phyloP scores from a whole-genome alignment of 495 filamentous ascomycete species.

The Lophiostoma macrostomum region DNA sequence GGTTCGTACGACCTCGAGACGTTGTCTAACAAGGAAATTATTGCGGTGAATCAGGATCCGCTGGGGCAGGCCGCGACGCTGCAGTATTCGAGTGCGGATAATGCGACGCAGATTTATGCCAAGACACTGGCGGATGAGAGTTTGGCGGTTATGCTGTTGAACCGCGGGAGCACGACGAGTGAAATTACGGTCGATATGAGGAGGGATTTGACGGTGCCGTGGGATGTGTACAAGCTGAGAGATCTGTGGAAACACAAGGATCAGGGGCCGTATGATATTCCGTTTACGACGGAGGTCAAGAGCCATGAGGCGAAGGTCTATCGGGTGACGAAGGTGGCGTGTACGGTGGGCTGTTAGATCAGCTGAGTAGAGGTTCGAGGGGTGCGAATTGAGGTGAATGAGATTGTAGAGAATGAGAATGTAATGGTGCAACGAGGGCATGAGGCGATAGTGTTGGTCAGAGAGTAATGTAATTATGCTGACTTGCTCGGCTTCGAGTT shows the following conservation, averaged over 20 bases:
- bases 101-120: conserved; percentile 18
- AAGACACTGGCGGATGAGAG: conserved; percentile 21
- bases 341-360: conserved; percentile 18
- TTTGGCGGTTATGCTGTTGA: conserved; percentile 32
- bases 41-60: conserved; percentile 24
- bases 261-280: conserved; percentile 35
- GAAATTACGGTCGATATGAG: conserved; percentile 27
- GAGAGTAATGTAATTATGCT: too few relatives aligned
- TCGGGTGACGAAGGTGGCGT: conserved; percentile 14
- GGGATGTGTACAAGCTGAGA: conserved; percentile 31
- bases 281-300: conserved; percentile 32
- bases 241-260: conserved; percentile 34
- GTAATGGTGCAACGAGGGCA: too few relatives aligned
- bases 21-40: conserved; percentile 25
- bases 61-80: conserved; percentile 12
- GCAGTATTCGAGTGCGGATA: neutral
- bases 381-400: neutral
- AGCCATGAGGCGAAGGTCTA: conserved; percentile 32
- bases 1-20: conserved; percentile 17
- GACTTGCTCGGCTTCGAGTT: too few relatives aligned
- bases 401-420: too few relatives aligned
- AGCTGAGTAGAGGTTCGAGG: too few relatives aligned
- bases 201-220: conserved; percentile 26
- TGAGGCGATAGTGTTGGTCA: too few relatives aligned
- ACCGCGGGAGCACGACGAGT: conserved; percentile 27